Evolutionary conservation across 2,329 filamentous ascomycete genomes (phyloP), one percentile per base, ranked within the genome.

Genomic region (Pleurostoma richardsiae): DNA sequence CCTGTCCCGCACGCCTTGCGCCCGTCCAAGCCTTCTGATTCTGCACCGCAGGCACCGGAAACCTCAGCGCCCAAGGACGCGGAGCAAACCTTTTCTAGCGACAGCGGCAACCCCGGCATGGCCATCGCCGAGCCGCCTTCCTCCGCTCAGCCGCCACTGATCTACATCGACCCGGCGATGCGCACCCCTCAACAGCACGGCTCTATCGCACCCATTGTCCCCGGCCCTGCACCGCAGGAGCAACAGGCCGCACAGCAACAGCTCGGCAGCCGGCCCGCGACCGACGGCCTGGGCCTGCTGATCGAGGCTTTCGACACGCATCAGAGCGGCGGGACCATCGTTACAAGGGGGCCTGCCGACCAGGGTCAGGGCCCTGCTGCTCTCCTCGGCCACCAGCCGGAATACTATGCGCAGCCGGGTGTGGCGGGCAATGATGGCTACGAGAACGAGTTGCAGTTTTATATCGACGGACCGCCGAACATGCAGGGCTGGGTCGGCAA

Each of bases 201-300:
- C 26, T 48, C 54, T 10, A 54, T 56, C 31, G 52, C 52, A 6
- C 53, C 52, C 5, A 44, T 54, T 42, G 47, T 46, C 29, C 39
- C 49, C 42, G 50, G 49, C 28, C 46, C 43, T 31, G 38, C 45
- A 41, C 40, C 46, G 40, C 44, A 46, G 40, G 41, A 42, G 29
- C 58, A 54, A 40, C 41, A 42, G 31, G 19, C 19, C 19, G 19
- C 19, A 19, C 43, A 48, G n/a, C 58, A 54, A 44, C 56, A 50
- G 41, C 44, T 50, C n/a, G 48, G 45, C 3, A 53, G 26, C 45
- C 59, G 33, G 50, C 56, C 39, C 39, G 47, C 59, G 10, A 61
- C 58, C 10, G 62, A 70, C 36, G 64, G 66, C 1, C 59, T 74
- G 29, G 63, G 64, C 27, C 65, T 75, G 57, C 59, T 73, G 6